phyloP scores from a whole-genome alignment of 1,139 yeast species.

The Suhomyces wounanorum region DNA sequence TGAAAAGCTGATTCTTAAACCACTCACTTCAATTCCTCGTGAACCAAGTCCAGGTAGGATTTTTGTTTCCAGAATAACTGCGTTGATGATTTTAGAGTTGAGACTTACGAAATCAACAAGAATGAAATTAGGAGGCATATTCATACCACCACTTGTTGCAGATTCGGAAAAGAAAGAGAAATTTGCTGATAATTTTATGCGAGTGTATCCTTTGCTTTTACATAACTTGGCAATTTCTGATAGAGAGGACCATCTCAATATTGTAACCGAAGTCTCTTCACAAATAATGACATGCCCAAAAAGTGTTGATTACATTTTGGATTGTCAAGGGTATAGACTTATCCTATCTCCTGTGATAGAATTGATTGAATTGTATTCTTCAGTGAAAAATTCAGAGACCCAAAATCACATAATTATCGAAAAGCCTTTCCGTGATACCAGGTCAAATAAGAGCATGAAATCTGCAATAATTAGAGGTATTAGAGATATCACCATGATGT shows the following conservation, averaged over 20 bases:
- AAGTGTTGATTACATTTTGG: slow-evolving; percentile 46
- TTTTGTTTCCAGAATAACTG: background rate
- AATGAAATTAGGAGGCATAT: slow-evolving; percentile 43
- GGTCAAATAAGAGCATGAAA: slow-evolving; percentile 26
- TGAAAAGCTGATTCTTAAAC: background rate
- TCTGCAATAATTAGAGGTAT: slow-evolving; percentile 38
- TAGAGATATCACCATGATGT: slow-evolving; percentile 45
- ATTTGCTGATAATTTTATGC: slow-evolving; percentile 55
- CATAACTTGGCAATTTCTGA: slow-evolving; percentile 52
- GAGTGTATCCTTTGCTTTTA: slow-evolving; percentile 56
- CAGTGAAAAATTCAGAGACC: slow-evolving; percentile 27
- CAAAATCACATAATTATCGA: slow-evolving; percentile 36
- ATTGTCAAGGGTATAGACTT: slow-evolving; percentile 37
- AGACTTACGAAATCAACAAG: slow-evolving; percentile 56
- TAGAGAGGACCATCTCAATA: slow-evolving; percentile 64
- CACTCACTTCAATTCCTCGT: background rate
- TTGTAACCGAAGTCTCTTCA: slow-evolving; percentile 54
- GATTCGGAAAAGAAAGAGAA: slow-evolving; percentile 45
- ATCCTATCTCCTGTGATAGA: slow-evolving; percentile 51
- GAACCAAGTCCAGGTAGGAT: background rate
- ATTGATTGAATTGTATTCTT: slow-evolving; percentile 44
- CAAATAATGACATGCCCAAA: slow-evolving; percentile 71
- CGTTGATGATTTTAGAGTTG: slow-evolving; percentile 53
- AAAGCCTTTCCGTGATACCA: slow-evolving; percentile 21
- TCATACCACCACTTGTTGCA: slow-evolving; percentile 58